Evolutionary conservation across 495 filamentous ascomycete species (phyloP).

Genomic region (Polyplosphaeria fusca): DNA sequence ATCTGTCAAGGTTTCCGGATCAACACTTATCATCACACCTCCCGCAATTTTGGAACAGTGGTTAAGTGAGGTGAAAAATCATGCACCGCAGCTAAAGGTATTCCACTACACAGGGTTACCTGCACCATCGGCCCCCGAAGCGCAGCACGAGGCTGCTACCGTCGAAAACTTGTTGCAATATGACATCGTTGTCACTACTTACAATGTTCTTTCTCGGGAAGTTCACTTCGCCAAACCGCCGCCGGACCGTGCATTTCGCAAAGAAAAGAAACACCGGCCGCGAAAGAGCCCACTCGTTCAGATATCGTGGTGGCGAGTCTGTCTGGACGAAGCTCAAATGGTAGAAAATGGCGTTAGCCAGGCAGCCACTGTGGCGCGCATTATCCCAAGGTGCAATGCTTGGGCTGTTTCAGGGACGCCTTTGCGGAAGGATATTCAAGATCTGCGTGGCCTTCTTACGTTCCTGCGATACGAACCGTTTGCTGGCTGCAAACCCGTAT

Average conservation of each 20-base stretch:
- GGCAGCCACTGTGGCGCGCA: slow-evolving; percentile 72
- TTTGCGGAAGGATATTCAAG: slow-evolving; percentile 70
- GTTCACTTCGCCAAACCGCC: slow-evolving; percentile 67
- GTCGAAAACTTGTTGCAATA: slow-evolving; percentile 53
- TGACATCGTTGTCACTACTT: slow-evolving; percentile 86
- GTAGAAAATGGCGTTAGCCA: slow-evolving; percentile 82
- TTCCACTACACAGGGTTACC: slow-evolving; percentile 44
- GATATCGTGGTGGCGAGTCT: slow-evolving; percentile 87
- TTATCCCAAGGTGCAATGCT: slow-evolving; percentile 78
- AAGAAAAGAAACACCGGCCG: slow-evolving; percentile 62
- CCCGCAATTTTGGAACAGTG: slow-evolving; percentile 80
- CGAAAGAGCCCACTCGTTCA: slow-evolving; percentile 71
- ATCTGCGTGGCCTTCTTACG: slow-evolving; percentile 64
- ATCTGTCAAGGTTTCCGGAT: slow-evolving; percentile 48
- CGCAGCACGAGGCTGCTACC: slow-evolving; percentile 42
- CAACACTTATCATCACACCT: slow-evolving; percentile 87
- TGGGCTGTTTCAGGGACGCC: slow-evolving; percentile 96
- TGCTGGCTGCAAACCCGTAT: slow-evolving; percentile 56
- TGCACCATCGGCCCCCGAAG: slow-evolving; percentile 30
- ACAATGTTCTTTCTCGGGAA: slow-evolving; percentile 71
- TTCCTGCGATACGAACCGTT: slow-evolving; percentile 82
- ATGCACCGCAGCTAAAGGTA: slow-evolving; percentile 60
- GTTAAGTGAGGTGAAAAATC: slow-evolving; percentile 70
- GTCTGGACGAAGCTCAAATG: slow-evolving; percentile 95
- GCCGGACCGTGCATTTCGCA: slow-evolving; percentile 64